Evolutionary conservation across 805 yeast genomes (phyloP).

Genomic region (Starmera amethionina): DNA sequence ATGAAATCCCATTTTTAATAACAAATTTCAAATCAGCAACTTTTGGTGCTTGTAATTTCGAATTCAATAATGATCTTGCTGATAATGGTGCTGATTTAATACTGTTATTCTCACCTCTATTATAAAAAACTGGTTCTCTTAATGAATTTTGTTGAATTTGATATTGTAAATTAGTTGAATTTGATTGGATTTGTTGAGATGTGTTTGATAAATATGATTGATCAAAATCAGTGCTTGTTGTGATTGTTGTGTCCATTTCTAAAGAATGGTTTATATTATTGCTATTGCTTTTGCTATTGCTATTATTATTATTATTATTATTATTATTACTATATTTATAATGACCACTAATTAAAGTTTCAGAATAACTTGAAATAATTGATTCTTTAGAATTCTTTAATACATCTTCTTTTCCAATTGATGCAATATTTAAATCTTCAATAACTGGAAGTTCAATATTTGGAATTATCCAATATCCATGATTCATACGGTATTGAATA

Average conservation of each 20-base stretch:
- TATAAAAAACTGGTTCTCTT: background rate
- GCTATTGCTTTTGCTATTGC: too few species aligned
- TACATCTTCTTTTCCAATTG: constrained; percentile 1
- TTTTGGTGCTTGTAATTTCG: constrained; percentile 15
- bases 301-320: too few species aligned
- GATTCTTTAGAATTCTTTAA: background rate
- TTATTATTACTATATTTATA: constrained; percentile 11
- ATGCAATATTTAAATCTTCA: constrained; percentile 4
- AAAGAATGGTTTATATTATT: background rate
- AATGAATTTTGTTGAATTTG: background rate
- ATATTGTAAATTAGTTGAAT: constrained; percentile 10
- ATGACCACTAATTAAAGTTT: constrained; percentile 11
- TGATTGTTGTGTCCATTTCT: background rate
- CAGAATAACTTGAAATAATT: constrained; percentile 5
- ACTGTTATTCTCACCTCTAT: constrained; percentile 9
- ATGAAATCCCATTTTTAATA: constrained; percentile 10
- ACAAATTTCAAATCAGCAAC: constrained; percentile 18
- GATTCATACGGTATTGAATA: constrained; percentile 13
- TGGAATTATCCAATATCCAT: constrained; percentile 9
- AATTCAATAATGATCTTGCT: constrained; percentile 15
- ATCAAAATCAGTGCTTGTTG: constrained; percentile 4
- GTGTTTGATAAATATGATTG: constrained; percentile 7
- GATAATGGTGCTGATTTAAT: constrained; percentile 19
- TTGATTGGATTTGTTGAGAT: constrained; percentile 8
- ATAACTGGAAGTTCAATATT: constrained; percentile 3